Evolutionary conservation across 202 grass and related monocot genomes (phyloP).

Genomic region (Elaeis oleifera): DNA sequence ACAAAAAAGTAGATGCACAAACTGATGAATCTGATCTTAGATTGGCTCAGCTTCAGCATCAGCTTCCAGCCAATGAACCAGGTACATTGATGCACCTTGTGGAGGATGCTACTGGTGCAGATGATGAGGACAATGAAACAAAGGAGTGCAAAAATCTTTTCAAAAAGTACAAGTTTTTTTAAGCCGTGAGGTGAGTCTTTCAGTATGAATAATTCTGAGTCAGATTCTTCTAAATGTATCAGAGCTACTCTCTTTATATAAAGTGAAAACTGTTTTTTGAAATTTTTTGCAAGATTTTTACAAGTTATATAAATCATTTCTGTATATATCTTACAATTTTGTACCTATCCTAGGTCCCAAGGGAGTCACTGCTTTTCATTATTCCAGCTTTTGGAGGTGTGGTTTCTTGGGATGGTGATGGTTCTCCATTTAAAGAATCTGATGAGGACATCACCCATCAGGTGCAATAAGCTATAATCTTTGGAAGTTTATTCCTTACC

Average conservation of each 20-base stretch:
- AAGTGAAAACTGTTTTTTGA: too few relatives aligned
- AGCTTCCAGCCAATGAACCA: conserved; percentile 85
- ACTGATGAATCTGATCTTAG: conserved; percentile 72
- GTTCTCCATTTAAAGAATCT: conserved; percentile 68
- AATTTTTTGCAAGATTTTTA: too few relatives aligned
- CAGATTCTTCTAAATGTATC: too few relatives aligned
- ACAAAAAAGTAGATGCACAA: conserved; percentile 33
- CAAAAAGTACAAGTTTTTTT: conserved; percentile 79
- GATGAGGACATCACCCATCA: conserved; percentile 78
- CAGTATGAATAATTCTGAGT: neutral
- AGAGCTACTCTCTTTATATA: too few relatives aligned
- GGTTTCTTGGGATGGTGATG: conserved; percentile 93
- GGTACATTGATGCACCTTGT: conserved; percentile 90
- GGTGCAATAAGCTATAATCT: conserved; percentile 18
- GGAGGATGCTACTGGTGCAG: conserved; percentile 57
- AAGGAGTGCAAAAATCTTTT: conserved; percentile 79
- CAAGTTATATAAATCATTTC: too few relatives aligned
- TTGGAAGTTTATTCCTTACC: too few relatives aligned
- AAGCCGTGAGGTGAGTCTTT: conserved; percentile 66
- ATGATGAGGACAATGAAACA: conserved; percentile 43
- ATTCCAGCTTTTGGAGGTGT: conserved; percentile 91
- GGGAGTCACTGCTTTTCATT: conserved; percentile 84
- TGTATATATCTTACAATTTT: neutral
- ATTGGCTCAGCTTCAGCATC: conserved; percentile 88
- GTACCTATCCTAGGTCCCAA: conserved; percentile 46